Percentiles rank a stretch among this genome's conserved stretches.
Evolutionary conservation across 352 stramenopile genomes (phyloP).

Genomic region (Phytophthora cactorum): DNA sequence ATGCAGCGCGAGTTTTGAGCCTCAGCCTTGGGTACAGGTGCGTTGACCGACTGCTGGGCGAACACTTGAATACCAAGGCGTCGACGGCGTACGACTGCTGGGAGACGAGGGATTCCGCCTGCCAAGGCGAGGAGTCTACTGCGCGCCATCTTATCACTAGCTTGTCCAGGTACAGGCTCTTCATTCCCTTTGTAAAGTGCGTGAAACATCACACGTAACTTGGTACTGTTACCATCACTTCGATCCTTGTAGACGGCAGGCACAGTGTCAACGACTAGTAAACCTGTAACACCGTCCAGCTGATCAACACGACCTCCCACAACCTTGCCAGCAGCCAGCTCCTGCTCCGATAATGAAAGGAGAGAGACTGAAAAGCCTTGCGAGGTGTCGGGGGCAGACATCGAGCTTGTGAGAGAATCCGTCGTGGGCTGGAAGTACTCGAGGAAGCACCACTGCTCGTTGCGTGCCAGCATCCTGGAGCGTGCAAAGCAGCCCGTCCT

Average conservation of each 20-base stretch:
- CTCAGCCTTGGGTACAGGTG: constrained; percentile 5
- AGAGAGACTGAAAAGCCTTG: constrained; percentile 42
- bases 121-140: constrained; percentile 36
- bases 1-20: constrained; percentile 47
- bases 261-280: constrained; percentile 45
- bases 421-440: constrained; percentile 44
- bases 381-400: constrained; percentile 8
- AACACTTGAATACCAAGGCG: constrained; percentile 47
- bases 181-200: constrained; percentile 14
- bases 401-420: constrained; percentile 2
- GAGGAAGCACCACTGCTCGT: constrained; percentile 62
- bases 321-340: constrained; percentile 42
- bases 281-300: constrained; percentile 39
- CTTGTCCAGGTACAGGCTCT: neutral
- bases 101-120: constrained; percentile 32
- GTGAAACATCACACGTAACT: constrained; percentile 47
- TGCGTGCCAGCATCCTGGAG: constrained; percentile 39
- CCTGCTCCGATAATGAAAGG: constrained; percentile 34
- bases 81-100: constrained; percentile 39
- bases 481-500: constrained; percentile 51
- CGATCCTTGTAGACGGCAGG: constrained; percentile 21
- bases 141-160: constrained; percentile 34
- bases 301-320: constrained; percentile 46
- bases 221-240: constrained; percentile 11
- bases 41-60: constrained; percentile 13